Conservation (phyloP, 2,329 filamentous ascomycete genomes). For the Leptoxyphium fumago region DNA sequence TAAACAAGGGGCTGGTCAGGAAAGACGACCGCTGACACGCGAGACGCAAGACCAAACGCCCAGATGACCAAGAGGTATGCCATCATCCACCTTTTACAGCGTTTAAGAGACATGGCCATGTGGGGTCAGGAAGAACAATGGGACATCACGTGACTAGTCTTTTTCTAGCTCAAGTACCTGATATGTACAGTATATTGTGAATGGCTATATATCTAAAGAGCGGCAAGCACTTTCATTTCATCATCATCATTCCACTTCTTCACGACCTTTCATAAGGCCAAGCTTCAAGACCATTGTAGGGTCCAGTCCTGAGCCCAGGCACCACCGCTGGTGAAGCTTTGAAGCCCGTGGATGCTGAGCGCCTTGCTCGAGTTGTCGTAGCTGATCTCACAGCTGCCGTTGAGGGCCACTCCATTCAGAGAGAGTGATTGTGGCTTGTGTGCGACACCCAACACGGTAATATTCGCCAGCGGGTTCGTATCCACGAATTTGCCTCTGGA, state of each 20-base stretch:
- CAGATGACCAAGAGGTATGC: no score
- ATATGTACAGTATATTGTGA: no score
- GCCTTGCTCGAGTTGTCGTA: slow-evolving; percentile 36
- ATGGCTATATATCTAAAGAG: no score
- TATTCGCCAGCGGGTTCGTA: slow-evolving; percentile 42
- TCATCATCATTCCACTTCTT: neutral
- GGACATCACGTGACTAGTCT: no score
- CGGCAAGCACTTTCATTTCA: no score
- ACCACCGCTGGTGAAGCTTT: slow-evolving; percentile 33
- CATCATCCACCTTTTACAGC: no score
- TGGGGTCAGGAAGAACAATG: no score
- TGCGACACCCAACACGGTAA: slow-evolving; percentile 47
- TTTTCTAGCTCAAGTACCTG: no score
- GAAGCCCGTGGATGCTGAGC: slow-evolving; percentile 37
- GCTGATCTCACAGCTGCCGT: slow-evolving; percentile 18
- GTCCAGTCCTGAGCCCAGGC: slow-evolving; percentile 45
- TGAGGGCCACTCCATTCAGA: slow-evolving; percentile 33
- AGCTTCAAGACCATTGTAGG: slow-evolving; percentile 32
- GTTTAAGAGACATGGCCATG: no score
- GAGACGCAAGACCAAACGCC: no score
- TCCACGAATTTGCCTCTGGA: slow-evolving; percentile 40
- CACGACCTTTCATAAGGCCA: neutral
- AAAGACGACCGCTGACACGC: no score
- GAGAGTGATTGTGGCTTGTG: slow-evolving; percentile 28
- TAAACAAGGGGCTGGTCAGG: no score